These are phyloP conservation scores for Trichosporon ovoides DNA, from an alignment of 1,284 basidiomycete genomes.

Conservation along the genomic window DNA sequence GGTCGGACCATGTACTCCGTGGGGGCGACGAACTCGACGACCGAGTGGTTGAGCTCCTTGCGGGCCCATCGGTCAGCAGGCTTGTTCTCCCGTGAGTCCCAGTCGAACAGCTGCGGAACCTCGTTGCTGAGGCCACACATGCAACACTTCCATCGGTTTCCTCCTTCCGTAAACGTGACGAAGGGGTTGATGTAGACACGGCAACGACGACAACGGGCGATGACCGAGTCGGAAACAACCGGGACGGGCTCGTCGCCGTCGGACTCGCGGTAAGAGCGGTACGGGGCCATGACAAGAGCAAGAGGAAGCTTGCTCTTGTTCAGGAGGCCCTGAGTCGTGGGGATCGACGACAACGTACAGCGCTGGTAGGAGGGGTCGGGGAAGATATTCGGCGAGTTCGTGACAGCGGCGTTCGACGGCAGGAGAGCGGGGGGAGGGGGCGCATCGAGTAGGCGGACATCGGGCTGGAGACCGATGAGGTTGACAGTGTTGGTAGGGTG, in stretches of 20 bases:
- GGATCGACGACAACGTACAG: constrained; percentile 84
- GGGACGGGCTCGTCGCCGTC: constrained; percentile 65
- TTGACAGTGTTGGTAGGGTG: constrained; percentile 72
- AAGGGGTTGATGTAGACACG: constrained; percentile 98
- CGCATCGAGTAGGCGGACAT: constrained; percentile 72
- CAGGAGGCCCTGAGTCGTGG: constrained; percentile 87
- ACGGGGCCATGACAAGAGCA: constrained; percentile 84
- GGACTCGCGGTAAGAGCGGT: constrained; percentile 63
- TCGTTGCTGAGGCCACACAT: constrained; percentile 99
- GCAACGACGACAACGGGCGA: constrained; percentile 94
- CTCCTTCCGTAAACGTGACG: constrained; percentile 96
- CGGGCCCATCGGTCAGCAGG: constrained; percentile 93
- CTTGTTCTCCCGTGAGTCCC: constrained; percentile 89
- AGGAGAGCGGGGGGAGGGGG: constrained; percentile 85
- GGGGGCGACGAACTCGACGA: constrained; percentile 95
- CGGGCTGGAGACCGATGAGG: constrained; percentile 80
- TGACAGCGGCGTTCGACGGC: constrained; percentile 74
- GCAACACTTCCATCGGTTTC: constrained; percentile 98
- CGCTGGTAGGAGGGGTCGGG: constrained; percentile 91
- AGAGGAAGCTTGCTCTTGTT: constrained; percentile 91
- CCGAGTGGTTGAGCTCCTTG: constrained; percentile 85
- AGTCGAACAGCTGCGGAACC: constrained; percentile 97
- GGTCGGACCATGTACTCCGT: constrained; percentile 99
- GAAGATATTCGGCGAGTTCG: constrained; percentile 72
- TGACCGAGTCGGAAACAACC: constrained; percentile 86